phyloP scores from a whole-genome alignment of 2,329 filamentous ascomycete species.

The Rhexocercosporidium sp. region DNA sequence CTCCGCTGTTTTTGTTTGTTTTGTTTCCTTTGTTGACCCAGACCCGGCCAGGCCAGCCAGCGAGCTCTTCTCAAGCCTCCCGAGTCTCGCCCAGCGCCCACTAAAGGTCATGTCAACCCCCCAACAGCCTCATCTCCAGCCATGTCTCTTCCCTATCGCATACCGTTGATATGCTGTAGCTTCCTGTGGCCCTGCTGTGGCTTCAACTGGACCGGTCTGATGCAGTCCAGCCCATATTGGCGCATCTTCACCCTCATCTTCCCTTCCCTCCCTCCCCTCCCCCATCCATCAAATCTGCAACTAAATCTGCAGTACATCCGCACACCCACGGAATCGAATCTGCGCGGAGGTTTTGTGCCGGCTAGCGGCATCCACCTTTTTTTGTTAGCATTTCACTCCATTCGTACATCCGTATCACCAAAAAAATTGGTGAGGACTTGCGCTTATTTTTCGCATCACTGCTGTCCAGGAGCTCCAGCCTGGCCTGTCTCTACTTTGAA shows the following conservation, averaged over 20 bases:
- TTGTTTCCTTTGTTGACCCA: too few relatives aligned
- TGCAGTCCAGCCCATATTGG: not conserved
- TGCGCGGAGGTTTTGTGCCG: slow-evolving; percentile 19
- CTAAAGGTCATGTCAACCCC: too few relatives aligned
- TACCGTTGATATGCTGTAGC: not conserved
- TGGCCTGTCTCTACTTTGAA: not conserved
- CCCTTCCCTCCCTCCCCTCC: not conserved
- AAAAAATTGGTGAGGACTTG: too few relatives aligned
- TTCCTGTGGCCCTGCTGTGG: not conserved
- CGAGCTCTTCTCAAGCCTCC: not conserved
- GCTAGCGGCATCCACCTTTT: slow-evolving; percentile 3
- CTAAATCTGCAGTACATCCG: too few relatives aligned
- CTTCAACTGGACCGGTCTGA: slow-evolving; percentile 4
- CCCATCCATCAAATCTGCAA: not conserved
- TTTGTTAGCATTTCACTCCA: not conserved
- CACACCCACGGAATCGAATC: not conserved
- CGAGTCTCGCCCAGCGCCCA: not conserved
- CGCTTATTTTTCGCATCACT: too few relatives aligned
- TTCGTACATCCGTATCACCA: not conserved
- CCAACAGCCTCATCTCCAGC: not conserved
- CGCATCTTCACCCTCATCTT: not conserved
- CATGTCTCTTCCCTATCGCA: not conserved
- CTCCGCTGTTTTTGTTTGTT: too few relatives aligned
- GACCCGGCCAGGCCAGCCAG: too few relatives aligned
- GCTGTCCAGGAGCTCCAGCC: too few relatives aligned